These are phyloP conservation scores for Aspergillus novofumigatus DNA, from an alignment of 2,329 filamentous ascomycete genomes.

Conservation along the genomic window DNA sequence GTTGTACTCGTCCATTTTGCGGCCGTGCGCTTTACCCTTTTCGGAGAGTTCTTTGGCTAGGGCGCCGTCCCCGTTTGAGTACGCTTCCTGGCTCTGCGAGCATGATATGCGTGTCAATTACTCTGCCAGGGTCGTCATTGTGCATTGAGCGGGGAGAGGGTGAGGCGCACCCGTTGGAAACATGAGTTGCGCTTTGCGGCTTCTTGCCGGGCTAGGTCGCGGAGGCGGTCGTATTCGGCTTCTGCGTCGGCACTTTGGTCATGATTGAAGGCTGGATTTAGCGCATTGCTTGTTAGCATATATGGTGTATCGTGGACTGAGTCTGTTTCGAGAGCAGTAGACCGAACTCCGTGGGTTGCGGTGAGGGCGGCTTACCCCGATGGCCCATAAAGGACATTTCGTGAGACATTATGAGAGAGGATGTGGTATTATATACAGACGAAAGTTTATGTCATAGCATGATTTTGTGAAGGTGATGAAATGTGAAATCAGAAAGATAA, in stretches of 20 bases:
- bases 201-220: slow-evolving; percentile 76
- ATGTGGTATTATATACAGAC: not conserved
- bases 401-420: slow-evolving; percentile 31
- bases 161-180: slow-evolving; percentile 60
- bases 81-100: slow-evolving; percentile 68
- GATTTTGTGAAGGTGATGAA: not conserved
- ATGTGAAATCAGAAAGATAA: not conserved
- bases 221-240: slow-evolving; percentile 86
- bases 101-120: not conserved
- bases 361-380: slow-evolving; percentile 27
- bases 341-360: not conserved
- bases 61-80: slow-evolving; percentile 75
- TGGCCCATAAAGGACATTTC: slow-evolving; percentile 42
- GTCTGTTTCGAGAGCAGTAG: not conserved
- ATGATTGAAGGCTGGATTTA: slow-evolving; percentile 70
- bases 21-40: slow-evolving; percentile 78
- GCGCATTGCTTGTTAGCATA: slow-evolving; percentile 3
- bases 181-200: slow-evolving; percentile 72
- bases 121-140: not conserved
- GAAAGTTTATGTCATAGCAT: not conserved
- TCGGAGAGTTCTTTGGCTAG: slow-evolving; percentile 78
- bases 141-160: not conserved
- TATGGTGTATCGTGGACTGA: not conserved
- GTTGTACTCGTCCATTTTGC: slow-evolving; percentile 84
- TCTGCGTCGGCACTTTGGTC: slow-evolving; percentile 64